Base-by-base conservation (phyloP, 2,329 filamentous ascomycete genomes). In the Fusarium clavum region DNA sequence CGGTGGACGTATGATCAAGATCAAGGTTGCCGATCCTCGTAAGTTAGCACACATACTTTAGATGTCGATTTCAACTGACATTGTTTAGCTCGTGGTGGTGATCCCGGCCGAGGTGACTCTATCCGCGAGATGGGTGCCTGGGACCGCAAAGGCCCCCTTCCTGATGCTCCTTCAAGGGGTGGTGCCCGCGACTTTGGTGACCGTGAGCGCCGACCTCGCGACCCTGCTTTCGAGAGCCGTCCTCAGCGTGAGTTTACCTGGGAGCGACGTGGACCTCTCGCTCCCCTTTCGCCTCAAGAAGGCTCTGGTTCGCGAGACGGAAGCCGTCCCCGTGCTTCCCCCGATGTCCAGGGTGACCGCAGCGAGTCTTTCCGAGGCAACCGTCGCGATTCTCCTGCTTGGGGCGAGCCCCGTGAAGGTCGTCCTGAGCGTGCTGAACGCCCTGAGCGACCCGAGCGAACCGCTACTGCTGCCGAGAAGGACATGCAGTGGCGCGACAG, bases 11-110 rank as follows among this genome's bases (percentile, higher is more conserved):
- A 92, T 91, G 78, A 94, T 99, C 80, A 91, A 94, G 79, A 91
- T 98, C 79, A 98, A 94, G 85, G 91, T 99, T 78, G 97, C 96
- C 54, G 97, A 99, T 84, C 96, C 96, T 81, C 95, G 96, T 99
- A 91, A 83, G 94, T 76, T 32, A 22, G 27, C 16, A 25, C 30
- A 32, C 20, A 52, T 14, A n/a, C 12, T 22, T 40, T 13, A 30
- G 48, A 25, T 11, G 6, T 29, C 1, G 10, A 30, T 22, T 53
- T 48, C 46, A n/a, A 62, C 80, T 87, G 71, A 88, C 79, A 64
- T 29, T 18, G 24, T 18, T 55, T 75, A 98, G 94, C 94, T 79
- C 97, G 97, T 85, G 94, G 96, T 58, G 90, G 94, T 77, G 88
- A 87, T 38, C 78, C 81, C 58, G 81, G 83, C 62, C 77, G 81